phyloP scores from a whole-genome alignment of 805 yeast species.

The Teunomyces funiuensis region DNA sequence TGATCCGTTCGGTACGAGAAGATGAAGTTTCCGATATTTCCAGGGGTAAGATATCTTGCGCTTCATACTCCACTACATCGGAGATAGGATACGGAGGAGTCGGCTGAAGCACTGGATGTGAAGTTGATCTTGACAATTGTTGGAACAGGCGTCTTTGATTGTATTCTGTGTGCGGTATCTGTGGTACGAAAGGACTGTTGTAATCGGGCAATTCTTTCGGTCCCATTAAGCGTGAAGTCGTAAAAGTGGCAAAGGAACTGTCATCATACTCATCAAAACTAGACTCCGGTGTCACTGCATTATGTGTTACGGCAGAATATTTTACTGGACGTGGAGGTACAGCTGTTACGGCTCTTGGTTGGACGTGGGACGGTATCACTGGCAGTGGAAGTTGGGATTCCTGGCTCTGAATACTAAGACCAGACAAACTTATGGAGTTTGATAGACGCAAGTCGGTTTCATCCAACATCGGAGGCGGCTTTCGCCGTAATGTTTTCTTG shows the following conservation, averaged over 20 bases:
- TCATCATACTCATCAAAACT: conserved; percentile 10
- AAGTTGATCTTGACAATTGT: conserved; percentile 10
- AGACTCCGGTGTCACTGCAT: neutral
- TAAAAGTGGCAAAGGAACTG: conserved; percentile 25
- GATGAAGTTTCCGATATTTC: neutral
- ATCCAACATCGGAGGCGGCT: conserved; percentile 24
- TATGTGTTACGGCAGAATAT: neutral
- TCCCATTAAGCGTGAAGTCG: conserved; percentile 40
- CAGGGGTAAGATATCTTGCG: neutral
- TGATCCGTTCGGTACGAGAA: neutral
- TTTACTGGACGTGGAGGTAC: conserved; percentile 2
- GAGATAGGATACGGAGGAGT: conserved; percentile 7
- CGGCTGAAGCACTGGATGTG: conserved; percentile 5
- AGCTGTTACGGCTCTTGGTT: neutral
- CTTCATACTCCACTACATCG: conserved; percentile 1
- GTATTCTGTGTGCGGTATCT: neutral
- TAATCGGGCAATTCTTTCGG: conserved; percentile 41
- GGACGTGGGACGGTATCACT: neutral
- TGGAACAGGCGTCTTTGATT: conserved; percentile 11
- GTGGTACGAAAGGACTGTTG: conserved; percentile 11
- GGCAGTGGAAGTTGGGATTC: neutral
- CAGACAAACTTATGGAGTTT: neutral
- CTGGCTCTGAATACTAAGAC: neutral
- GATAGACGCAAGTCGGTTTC: neutral
- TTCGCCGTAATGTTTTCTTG: conserved; percentile 17